Conservation (phyloP, 176 grass and related monocot species). For the Carex myosuroides region DNA sequence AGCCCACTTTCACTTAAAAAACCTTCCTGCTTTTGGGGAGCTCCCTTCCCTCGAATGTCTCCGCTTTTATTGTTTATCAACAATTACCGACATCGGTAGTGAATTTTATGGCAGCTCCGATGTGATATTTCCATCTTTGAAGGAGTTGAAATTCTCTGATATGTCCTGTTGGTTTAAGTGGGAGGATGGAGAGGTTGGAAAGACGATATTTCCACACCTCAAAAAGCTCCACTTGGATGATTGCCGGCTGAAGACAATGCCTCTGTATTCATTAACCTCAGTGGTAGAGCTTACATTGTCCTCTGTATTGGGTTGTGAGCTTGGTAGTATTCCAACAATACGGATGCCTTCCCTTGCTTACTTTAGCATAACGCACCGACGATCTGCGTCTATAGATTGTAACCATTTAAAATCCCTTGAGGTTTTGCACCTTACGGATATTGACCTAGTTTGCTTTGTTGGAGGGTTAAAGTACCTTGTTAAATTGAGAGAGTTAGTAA, state of each 20-base stretch:
- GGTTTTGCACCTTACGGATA: background rate
- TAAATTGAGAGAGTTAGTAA: background rate
- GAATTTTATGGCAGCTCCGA: conserved; percentile 29
- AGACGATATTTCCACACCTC: conserved; percentile 11
- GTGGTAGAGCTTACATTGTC: conserved; percentile 17
- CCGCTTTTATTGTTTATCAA: background rate
- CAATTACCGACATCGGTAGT: conserved; percentile 4
- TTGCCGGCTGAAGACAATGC: background rate
- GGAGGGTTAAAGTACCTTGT: background rate
- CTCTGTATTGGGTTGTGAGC: too few species aligned
- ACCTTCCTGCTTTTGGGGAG: conserved; percentile 34
- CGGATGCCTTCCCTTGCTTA: too few species aligned
- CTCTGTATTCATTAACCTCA: background rate
- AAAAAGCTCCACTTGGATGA: conserved; percentile 22
- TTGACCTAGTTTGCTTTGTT: background rate
- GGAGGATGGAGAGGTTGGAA: background rate
- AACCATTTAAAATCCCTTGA: background rate
- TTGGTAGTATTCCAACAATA: background rate
- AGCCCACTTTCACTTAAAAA: background rate
- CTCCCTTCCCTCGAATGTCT: conserved; percentile 27
- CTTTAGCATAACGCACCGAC: background rate
- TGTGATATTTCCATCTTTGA: conserved; percentile 32
- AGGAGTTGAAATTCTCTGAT: conserved; percentile 18
- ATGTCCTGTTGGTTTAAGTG: background rate
- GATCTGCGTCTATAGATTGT: background rate